Evolutionary conservation across 176 grass and related monocot species (phyloP).

Genomic region (Aegilops sharonensis): DNA sequence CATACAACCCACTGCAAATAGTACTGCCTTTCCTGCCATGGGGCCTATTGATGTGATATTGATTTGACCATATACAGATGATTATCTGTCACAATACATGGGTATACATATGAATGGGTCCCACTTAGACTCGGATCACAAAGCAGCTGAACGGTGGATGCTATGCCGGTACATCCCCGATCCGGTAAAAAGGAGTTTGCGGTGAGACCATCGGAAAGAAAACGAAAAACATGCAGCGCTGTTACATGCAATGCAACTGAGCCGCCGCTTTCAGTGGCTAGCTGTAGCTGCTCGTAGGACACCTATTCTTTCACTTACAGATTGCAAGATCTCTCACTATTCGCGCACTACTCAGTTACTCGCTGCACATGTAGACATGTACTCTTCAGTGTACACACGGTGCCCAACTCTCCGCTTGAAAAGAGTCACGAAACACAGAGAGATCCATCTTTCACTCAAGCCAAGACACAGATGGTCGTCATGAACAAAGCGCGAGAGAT

Average conservation of each 20-base stretch:
- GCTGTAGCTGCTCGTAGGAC: not conserved
- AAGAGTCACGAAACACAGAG: not conserved
- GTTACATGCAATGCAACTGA: not conserved
- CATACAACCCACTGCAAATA: no score
- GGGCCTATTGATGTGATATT: no score
- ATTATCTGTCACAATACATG: no score
- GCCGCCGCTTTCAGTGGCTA: not conserved
- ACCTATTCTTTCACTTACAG: not conserved
- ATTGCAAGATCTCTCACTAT: not conserved
- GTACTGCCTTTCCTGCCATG: no score
- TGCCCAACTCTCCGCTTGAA: not conserved
- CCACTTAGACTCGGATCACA: no score
- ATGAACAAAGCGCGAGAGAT: not conserved
- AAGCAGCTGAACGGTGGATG: no score
- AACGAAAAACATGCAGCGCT: not conserved
- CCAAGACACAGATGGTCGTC: not conserved
- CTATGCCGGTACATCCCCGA: no score
- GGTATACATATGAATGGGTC: no score
- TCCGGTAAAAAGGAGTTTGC: no score
- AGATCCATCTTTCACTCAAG: not conserved
- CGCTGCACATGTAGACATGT: not conserved
- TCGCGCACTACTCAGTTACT: not conserved
- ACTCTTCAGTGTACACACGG: no score
- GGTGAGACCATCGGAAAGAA: not conserved
- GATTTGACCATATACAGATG: no score